Evolutionary conservation across 305 asterid genomes (phyloP), one percentile per base, ranked within the genome.

Genomic region (Fraxinus sp.): DNA sequence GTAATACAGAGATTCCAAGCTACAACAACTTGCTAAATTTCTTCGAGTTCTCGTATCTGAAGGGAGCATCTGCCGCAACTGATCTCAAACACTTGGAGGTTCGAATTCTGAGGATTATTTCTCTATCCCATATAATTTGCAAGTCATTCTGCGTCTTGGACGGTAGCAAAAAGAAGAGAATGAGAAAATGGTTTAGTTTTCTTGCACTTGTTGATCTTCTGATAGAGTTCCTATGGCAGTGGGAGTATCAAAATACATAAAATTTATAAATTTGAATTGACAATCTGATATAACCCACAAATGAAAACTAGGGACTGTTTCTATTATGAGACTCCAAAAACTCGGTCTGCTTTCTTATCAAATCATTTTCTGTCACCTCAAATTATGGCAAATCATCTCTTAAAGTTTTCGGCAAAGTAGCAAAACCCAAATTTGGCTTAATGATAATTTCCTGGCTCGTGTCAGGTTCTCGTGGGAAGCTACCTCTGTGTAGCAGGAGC

Each of bases 21-120:
- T 89, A 89, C 79, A 79, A 81, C 14, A 89, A 88, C 0, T 85
- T 91, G 26, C 84, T 92, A 16, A 37, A 80, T 5, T 22, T 86
- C 3, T 88, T 85, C 81, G 88, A 87, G 83, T 85, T 83, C 75
- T 26, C 80, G 68, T 83, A 81, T 6, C 59, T 77, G 80, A 78
- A 78, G 39, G 80, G 82, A 79, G 75, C 72, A 37, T 32, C 77
- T 73, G 24, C 78, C 16, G 18, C 83, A n/a, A 80, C 79, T 79
- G 93, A 91, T 87, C 89, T 91, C 91, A 87, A 79, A 36, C 93
- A 92, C 9, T 82, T 94, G 76, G 97, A 94, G 98, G 98, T 94
- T 81, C 32, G 89, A 85, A 6, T 55, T 75, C 39, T 72, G 13
- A 13, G 35, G 14, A n/a, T 30, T 62, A 11, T 18, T 8, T 72